Percentiles rank a stretch among this genome's conserved stretches.
Evolutionary conservation across 2,329 filamentous ascomycete genomes (phyloP).

Genomic region (Trichoderma gracile): DNA sequence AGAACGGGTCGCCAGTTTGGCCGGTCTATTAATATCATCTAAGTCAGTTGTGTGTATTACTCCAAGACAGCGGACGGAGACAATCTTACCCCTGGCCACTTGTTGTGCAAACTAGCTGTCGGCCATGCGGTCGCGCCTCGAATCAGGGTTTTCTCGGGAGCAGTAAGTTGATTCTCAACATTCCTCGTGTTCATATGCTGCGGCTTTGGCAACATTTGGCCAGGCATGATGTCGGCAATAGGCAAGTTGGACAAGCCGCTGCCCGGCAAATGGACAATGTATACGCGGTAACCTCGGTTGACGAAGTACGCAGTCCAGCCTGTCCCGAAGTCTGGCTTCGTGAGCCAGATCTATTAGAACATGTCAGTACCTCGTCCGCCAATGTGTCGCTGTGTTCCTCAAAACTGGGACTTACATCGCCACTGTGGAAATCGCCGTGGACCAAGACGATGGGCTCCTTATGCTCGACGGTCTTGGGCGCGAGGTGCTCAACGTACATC

Average conservation of each 20-base stretch:
- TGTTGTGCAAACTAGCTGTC: constrained; percentile 36
- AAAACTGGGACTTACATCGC: constrained; percentile 35
- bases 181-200: not conserved
- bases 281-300: constrained; percentile 44
- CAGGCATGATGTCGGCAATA: constrained; percentile 25
- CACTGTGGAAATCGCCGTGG: constrained; percentile 42
- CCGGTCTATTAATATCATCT: constrained; percentile 35
- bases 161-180: constrained; percentile 40
- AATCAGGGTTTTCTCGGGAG: constrained; percentile 27
- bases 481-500: not conserved
- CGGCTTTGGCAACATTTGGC: not conserved
- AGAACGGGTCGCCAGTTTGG: constrained; percentile 46
- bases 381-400: not conserved
- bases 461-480: not conserved
- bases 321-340: constrained; percentile 48
- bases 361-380: not conserved
- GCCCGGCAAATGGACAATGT: constrained; percentile 46
- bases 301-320: constrained; percentile 52
- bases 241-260: constrained; percentile 41
- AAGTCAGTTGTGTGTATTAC: not conserved
- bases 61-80: not conserved
- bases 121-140: constrained; percentile 30
- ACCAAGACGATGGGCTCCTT: constrained; percentile 37
- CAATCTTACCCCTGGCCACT: constrained; percentile 43
- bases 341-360: constrained; percentile 42